Evolutionary conservation across 2,329 filamentous ascomycete genomes (phyloP).

Genomic region (Diaporthe longicolla): DNA sequence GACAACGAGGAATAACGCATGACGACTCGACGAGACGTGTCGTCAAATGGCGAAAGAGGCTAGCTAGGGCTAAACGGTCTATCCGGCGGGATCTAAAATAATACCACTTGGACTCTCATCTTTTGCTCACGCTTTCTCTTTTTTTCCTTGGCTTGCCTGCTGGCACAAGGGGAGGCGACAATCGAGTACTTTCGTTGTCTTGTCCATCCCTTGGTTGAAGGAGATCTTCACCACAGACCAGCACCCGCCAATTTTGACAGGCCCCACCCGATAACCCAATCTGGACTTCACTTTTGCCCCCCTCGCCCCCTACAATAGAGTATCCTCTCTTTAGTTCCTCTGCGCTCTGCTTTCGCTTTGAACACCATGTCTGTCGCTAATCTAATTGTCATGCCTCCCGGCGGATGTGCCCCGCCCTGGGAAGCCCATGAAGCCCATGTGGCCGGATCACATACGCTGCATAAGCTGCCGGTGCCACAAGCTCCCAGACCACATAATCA

Average conservation of each 20-base stretch:
- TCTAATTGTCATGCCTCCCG: constrained; percentile 57
- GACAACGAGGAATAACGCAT: constrained; percentile 72
- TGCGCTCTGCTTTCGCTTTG: constrained; percentile 36
- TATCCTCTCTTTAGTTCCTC: constrained; percentile 37
- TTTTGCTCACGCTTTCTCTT: neutral
- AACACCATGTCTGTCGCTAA: constrained; percentile 55
- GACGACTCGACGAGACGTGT: constrained; percentile 41
- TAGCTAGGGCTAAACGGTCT: constrained; percentile 23
- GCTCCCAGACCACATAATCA: constrained; percentile 31
- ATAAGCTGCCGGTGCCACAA: constrained; percentile 21
- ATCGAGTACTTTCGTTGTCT: constrained; percentile 39
- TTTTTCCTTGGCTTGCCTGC: neutral
- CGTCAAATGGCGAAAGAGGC: constrained; percentile 33
- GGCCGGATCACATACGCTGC: constrained; percentile 22
- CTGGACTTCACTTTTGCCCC: constrained; percentile 13
- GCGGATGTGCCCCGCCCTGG: constrained; percentile 20
- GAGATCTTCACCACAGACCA: constrained; percentile 39
- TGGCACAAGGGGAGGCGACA: constrained; percentile 33
- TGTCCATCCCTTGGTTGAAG: constrained; percentile 43
- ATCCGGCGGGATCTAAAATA: constrained; percentile 37
- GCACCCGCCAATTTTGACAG: constrained; percentile 35
- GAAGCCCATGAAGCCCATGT: constrained; percentile 41
- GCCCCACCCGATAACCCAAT: constrained; percentile 36
- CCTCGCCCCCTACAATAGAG: constrained; percentile 22
- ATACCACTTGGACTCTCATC: constrained; percentile 4